Evolutionary conservation across 225 moss, liverwort and hornwort species (phyloP).

Genomic region (Polytrichum formosum): DNA sequence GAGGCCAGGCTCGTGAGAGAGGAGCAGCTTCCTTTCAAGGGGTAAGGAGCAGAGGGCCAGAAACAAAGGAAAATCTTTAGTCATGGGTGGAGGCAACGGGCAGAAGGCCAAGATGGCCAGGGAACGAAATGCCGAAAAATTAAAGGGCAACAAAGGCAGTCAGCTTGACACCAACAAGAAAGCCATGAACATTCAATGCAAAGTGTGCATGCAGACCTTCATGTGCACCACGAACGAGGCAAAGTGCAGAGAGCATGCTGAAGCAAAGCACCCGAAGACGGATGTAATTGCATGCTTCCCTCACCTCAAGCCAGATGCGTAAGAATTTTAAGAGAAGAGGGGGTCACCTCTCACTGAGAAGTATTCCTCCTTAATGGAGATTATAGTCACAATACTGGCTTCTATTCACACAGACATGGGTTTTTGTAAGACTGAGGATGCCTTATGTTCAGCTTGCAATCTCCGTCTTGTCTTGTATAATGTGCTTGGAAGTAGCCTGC

Average conservation of each 20-base stretch:
- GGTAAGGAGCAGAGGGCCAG: too few relatives aligned
- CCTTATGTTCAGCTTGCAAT: conserved; percentile 32
- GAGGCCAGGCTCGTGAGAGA: too few relatives aligned
- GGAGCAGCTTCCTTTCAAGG: too few relatives aligned
- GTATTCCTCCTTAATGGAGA: conserved; percentile 14
- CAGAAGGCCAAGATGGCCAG: conserved; percentile 99
- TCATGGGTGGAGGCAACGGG: conserved; percentile 98
- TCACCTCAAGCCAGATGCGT: conserved; percentile 45
- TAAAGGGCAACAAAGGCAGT: conserved; percentile 72
- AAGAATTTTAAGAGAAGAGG: conserved; percentile 17
- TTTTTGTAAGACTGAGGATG: conserved; percentile 34
- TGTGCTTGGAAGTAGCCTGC: conserved; percentile 37
- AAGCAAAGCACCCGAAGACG: conserved; percentile 92
- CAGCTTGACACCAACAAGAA: conserved; percentile 98
- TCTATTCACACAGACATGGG: conserved; percentile 28
- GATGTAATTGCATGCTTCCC: conserved; percentile 83
- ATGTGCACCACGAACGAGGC: conserved; percentile 99
- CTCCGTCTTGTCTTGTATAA: conserved; percentile 38
- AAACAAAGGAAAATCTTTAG: neutral
- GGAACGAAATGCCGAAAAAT: conserved; percentile 94
- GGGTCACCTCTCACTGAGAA: conserved; percentile 20
- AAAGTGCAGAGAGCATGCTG: conserved; percentile 97
- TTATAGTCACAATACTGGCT: conserved; percentile 43
- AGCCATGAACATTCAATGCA: conserved; percentile 99
- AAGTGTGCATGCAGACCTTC: conserved; percentile 99